Conservation (phyloP, 169 alveolate species). For the Eimeria falciformis region DNA sequence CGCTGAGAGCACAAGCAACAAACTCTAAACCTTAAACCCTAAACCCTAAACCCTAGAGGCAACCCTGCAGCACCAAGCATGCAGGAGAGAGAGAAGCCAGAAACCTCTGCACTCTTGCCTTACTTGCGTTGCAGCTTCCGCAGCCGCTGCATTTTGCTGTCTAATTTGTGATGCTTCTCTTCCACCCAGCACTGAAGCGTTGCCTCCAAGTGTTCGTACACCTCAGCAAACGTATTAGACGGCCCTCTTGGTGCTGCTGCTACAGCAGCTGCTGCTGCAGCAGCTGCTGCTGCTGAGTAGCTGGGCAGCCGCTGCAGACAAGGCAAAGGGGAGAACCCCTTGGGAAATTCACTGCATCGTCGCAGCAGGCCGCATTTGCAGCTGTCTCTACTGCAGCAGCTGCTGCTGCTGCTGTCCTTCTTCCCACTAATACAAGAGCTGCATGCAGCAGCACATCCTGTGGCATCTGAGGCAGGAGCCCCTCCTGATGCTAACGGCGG, state of each 20-base stretch:
- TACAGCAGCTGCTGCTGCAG: constrained; percentile 48
- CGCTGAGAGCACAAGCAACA: constrained; percentile 1
- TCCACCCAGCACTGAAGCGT: neutral
- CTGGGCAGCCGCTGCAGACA: constrained; percentile 40
- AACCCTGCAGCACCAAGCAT: neutral
- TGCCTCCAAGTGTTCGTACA: constrained; percentile 47
- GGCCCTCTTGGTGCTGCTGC: constrained; percentile 47
- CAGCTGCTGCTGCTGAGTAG: neutral
- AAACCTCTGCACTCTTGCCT: neutral
- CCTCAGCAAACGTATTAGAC: constrained; percentile 23
- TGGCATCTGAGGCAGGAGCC: neutral
- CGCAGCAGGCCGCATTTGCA: constrained; percentile 5
- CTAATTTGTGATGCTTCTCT: neutral
- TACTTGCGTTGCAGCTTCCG: constrained; percentile 30
- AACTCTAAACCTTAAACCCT: constrained; percentile 41
- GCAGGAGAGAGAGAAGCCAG: neutral
- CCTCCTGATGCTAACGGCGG: neutral
- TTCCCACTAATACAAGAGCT: too few species aligned
- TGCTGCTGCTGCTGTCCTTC: too few species aligned
- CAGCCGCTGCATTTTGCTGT: neutral
- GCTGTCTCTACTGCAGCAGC: constrained; percentile 6
- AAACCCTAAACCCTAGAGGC: constrained; percentile 47
- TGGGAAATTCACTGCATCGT: constrained; percentile 38
- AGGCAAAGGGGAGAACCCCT: neutral
- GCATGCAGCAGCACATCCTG: neutral